A percentile compares a stretch with the other conserved stretches of the same genome.
These are phyloP conservation scores for Aureobasidium sp. DNA, from an alignment of 2,329 filamentous ascomycete species.

Conservation along the genomic window DNA sequence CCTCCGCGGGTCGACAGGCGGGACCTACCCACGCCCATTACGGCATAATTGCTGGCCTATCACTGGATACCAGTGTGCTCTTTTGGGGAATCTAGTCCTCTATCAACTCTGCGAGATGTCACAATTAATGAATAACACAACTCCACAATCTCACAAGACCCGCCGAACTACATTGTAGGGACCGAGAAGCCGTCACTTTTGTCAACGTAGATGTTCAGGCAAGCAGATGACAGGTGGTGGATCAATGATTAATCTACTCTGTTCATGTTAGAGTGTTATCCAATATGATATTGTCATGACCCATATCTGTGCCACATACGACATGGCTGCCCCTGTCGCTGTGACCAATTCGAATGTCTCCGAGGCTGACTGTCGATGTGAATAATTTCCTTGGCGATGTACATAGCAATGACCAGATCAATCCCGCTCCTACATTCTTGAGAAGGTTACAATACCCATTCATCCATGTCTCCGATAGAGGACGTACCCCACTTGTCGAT, in stretches of 20 bases:
- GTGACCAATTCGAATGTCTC: slow-evolving; percentile 23
- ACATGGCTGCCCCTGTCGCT: slow-evolving; percentile 22
- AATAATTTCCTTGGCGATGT: slow-evolving; percentile 62
- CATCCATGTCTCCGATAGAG: not conserved
- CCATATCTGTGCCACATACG: not conserved
- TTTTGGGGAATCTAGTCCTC: not conserved
- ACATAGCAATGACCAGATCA: slow-evolving; percentile 41
- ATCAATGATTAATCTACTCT: not conserved
- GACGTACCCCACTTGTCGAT: slow-evolving; percentile 48
- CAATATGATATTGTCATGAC: not conserved
- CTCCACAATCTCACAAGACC: not conserved
- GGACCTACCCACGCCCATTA: not conserved
- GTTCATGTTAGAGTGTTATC: not conserved
- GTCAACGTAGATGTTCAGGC: not conserved
- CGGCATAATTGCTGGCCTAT: not conserved
- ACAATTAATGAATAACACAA: not conserved
- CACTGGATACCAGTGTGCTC: not conserved
- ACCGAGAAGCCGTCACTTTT: not conserved
- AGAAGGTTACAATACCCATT: slow-evolving; percentile 38
- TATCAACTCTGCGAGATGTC: not conserved
- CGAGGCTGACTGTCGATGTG: slow-evolving; percentile 53
- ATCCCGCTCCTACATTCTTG: slow-evolving; percentile 57
- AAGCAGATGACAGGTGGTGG: not conserved
- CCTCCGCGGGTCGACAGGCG: not conserved
- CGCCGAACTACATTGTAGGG: not conserved